A percentile compares a stretch with the other conserved stretches of the same genome.
phyloP scores from a whole-genome alignment of 805 yeast species.

The Lipomyces mesembrius region DNA sequence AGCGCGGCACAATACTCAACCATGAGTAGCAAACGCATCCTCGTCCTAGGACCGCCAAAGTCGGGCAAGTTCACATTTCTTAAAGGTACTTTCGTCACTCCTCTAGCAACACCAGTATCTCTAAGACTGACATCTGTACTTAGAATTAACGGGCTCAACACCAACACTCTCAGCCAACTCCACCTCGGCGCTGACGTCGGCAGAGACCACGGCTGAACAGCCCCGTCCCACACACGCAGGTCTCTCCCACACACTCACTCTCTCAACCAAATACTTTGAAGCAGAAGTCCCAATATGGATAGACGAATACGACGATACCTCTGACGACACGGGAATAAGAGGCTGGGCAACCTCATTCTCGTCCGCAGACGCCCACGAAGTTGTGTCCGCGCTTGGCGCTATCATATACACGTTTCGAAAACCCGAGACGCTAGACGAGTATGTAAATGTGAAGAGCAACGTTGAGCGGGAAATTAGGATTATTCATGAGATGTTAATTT shows the following conservation, averaged over 20 bases:
- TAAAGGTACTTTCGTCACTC: slow-evolving; percentile 35
- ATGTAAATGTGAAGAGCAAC: slow-evolving; percentile 18
- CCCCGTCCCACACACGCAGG: slow-evolving; percentile 42
- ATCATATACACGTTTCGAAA: slow-evolving; percentile 44
- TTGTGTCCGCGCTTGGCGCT: slow-evolving; percentile 47
- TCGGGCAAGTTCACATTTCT: slow-evolving; percentile 46
- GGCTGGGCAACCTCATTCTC: slow-evolving; percentile 45
- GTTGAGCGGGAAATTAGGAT: slow-evolving; percentile 27
- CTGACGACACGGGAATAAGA: slow-evolving; percentile 34
- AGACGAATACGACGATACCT: slow-evolving; percentile 43
- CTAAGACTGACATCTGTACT: slow-evolving; percentile 15
- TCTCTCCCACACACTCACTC: slow-evolving; percentile 37
- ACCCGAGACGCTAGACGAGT: slow-evolving; percentile 24
- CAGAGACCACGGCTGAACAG: neutral
- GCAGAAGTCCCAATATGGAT: slow-evolving; percentile 45
- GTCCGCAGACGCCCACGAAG: slow-evolving; percentile 46
- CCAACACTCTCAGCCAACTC: slow-evolving; percentile 29
- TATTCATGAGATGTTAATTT: slow-evolving; percentile 23
- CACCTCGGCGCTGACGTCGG: neutral
- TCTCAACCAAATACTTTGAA: slow-evolving; percentile 46
- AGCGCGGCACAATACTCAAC: neutral
- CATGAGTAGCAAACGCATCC: slow-evolving; percentile 26
- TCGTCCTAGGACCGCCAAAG: slow-evolving; percentile 44
- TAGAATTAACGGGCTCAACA: slow-evolving; percentile 42
- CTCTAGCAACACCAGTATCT: neutral